Percentiles rank a stretch among this genome's conserved stretches.
Evolutionary conservation across 768 basidiomycete genomes (phyloP).

Genomic region (Macrolepiota albuminosa): DNA sequence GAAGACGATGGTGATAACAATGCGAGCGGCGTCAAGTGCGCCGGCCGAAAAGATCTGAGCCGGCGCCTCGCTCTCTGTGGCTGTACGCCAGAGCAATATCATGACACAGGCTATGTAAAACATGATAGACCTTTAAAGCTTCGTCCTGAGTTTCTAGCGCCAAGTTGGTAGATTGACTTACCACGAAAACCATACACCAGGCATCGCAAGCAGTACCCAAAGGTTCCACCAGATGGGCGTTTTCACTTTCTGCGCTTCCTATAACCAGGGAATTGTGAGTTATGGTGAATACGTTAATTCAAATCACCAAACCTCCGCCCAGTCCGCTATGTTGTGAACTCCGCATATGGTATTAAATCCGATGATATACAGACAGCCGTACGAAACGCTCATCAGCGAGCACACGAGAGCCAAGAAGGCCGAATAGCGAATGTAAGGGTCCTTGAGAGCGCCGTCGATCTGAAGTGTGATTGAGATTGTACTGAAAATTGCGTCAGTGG

Average conservation of each 20-base stretch:
- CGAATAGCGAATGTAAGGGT: conserved; percentile 50
- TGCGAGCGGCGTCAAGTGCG: conserved; percentile 49
- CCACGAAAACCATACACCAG: conserved; percentile 70
- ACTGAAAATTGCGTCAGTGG: not conserved
- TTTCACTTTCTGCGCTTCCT: conserved; percentile 50
- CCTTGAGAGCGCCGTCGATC: conserved; percentile 30
- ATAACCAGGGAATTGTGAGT: not conserved
- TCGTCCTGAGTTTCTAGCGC: not conserved
- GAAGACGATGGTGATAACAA: conserved; percentile 40
- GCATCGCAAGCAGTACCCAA: conserved; percentile 60
- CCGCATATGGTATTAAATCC: conserved; percentile 57
- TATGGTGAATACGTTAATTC: not conserved
- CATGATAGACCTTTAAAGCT: conserved; percentile 53
- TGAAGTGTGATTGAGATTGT: conserved; percentile 19
- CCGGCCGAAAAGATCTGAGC: conserved; percentile 30
- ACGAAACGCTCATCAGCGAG: conserved; percentile 53
- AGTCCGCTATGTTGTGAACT: conserved; percentile 54
- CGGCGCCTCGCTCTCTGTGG: conserved; percentile 33
- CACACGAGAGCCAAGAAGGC: conserved; percentile 46
- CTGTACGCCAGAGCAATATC: conserved; percentile 68
- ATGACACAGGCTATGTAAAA: conserved; percentile 59
- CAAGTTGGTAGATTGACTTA: conserved; percentile 16
- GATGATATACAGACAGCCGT: conserved; percentile 57
- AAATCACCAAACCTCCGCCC: conserved; percentile 44
- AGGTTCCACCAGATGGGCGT: conserved; percentile 45